A percentile compares a stretch with the other conserved stretches of the same genome.
phyloP scores from a whole-genome alignment of 192 early-diverging fungal species.

The Phlyctochytrium planicorne region DNA sequence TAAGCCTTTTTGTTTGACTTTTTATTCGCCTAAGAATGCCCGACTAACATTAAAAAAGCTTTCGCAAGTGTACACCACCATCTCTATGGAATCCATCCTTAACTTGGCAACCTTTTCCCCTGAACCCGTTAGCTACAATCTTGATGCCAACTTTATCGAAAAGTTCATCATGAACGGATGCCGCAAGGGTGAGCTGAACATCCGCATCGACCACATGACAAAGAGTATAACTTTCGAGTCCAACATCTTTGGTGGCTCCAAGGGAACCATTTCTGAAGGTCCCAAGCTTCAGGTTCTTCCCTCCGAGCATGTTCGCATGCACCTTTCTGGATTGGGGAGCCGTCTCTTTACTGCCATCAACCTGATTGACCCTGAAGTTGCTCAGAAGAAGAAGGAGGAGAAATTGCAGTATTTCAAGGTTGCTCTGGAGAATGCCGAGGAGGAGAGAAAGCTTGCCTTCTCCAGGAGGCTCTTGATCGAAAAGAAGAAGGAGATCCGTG shows the following conservation, averaged over 20 bases:
- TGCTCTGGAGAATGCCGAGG: constrained; percentile 71
- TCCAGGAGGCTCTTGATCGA: constrained; percentile 88
- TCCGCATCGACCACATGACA: constrained; percentile 91
- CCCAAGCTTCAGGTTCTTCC: constrained; percentile 65
- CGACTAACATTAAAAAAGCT: constrained; percentile 55
- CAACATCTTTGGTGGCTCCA: constrained; percentile 75
- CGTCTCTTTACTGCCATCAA: constrained; percentile 81
- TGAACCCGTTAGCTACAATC: constrained; percentile 61
- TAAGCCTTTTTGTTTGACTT: constrained; percentile 3
- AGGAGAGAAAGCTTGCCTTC: constrained; percentile 77
- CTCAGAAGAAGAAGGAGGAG: constrained; percentile 62
- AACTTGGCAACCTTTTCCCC: constrained; percentile 84
- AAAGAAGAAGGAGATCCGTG: constrained; percentile 81
- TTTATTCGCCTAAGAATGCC: not conserved
- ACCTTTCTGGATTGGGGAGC: constrained; percentile 83
- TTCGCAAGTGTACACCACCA: constrained; percentile 96
- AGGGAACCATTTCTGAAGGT: constrained; percentile 75
- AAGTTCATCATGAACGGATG: constrained; percentile 99
- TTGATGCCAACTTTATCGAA: constrained; percentile 86
- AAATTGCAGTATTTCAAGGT: constrained; percentile 66
- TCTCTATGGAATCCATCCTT: constrained; percentile 93
- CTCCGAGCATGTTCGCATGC: constrained; percentile 87
- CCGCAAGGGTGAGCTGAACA: constrained; percentile 91
- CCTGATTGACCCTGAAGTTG: constrained; percentile 76
- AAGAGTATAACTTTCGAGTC: constrained; percentile 91